These are phyloP conservation scores for Lepidopterella palustris DNA, from an alignment of 495 filamentous ascomycete genomes.

Conservation along the genomic window DNA sequence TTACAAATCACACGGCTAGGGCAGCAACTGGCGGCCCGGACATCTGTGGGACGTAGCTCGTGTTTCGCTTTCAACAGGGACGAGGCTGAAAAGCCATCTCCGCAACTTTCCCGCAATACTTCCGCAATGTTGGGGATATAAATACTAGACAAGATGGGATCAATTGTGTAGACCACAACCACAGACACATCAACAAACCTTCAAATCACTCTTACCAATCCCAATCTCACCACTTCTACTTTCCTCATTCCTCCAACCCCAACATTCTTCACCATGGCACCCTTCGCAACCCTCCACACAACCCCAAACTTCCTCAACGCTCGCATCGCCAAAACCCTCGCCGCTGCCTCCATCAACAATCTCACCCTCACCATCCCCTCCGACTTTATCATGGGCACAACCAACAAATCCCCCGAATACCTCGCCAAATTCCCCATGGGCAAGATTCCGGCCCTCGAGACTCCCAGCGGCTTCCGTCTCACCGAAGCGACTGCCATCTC, in stretches of 20 bases:
- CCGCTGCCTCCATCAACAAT: slow-evolving; percentile 48
- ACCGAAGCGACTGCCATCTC: slow-evolving; percentile 53
- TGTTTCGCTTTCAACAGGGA: too few relatives aligned
- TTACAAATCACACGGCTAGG: too few relatives aligned
- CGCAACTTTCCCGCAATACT: too few relatives aligned
- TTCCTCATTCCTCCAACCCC: not conserved
- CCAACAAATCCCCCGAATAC: slow-evolving; percentile 48
- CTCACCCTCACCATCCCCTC: slow-evolving; percentile 40
- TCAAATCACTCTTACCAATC: too few relatives aligned
- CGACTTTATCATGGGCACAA: slow-evolving; percentile 38
- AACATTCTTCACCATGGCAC: slow-evolving; percentile 2
- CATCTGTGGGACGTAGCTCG: too few relatives aligned
- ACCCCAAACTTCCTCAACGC: slow-evolving; percentile 7
- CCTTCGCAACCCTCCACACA: slow-evolving; percentile 24
- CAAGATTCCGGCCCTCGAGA: slow-evolving; percentile 54
- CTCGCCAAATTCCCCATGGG: slow-evolving; percentile 56
- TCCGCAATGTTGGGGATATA: too few relatives aligned
- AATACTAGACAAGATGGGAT: too few relatives aligned
- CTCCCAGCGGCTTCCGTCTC: slow-evolving; percentile 46
- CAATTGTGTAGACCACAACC: too few relatives aligned
- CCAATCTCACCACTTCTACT: not conserved
- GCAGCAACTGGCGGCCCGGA: too few relatives aligned
- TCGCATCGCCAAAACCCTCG: slow-evolving; percentile 40
- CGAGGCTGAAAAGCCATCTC: too few relatives aligned
- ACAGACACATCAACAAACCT: too few relatives aligned